These are phyloP conservation scores for Trametes coccinea DNA, from an alignment of 768 basidiomycete species.

Conservation along the genomic window DNA sequence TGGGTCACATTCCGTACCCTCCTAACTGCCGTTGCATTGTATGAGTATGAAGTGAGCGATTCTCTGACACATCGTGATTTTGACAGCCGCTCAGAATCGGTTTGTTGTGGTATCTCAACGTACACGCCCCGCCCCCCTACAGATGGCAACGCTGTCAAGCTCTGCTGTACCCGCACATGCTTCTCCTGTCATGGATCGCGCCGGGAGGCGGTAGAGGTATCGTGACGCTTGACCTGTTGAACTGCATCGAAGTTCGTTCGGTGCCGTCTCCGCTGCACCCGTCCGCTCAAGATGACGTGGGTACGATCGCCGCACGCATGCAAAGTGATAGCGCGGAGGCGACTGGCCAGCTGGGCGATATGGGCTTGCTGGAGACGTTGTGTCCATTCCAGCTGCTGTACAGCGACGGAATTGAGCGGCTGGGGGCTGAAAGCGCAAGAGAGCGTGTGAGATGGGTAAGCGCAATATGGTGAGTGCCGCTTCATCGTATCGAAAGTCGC, in stretches of 20 bases:
- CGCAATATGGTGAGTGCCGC: constrained; percentile 69
- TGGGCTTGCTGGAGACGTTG: constrained; percentile 61
- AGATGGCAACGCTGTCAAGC: constrained; percentile 83
- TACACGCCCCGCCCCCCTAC: constrained; percentile 79
- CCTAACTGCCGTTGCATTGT: background rate
- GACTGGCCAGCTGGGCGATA: constrained; percentile 38
- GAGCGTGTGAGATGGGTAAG: constrained; percentile 92
- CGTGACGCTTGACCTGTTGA: constrained; percentile 82
- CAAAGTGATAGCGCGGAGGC: constrained; percentile 49
- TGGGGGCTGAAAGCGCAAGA: constrained; percentile 85
- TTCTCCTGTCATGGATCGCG: constrained; percentile 86
- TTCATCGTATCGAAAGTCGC: constrained; percentile 1
- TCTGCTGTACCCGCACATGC: constrained; percentile 77
- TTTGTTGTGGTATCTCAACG: constrained; percentile 88
- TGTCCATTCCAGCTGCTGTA: constrained; percentile 93
- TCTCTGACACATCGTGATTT: constrained; percentile 4
- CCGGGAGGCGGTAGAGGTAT: constrained; percentile 81
- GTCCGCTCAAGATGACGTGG: constrained; percentile 80
- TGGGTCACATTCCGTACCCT: background rate
- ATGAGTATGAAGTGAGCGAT: constrained; percentile 13
- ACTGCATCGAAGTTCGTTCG: constrained; percentile 83
- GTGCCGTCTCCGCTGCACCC: constrained; percentile 83
- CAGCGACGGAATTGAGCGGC: constrained; percentile 82
- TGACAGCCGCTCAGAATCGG: constrained; percentile 85
- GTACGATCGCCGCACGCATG: constrained; percentile 74